Evolutionary conservation across 1,284 basidiomycete species (phyloP), one percentile per base, ranked within the genome.

Genomic region (Marasmius sp.): DNA sequence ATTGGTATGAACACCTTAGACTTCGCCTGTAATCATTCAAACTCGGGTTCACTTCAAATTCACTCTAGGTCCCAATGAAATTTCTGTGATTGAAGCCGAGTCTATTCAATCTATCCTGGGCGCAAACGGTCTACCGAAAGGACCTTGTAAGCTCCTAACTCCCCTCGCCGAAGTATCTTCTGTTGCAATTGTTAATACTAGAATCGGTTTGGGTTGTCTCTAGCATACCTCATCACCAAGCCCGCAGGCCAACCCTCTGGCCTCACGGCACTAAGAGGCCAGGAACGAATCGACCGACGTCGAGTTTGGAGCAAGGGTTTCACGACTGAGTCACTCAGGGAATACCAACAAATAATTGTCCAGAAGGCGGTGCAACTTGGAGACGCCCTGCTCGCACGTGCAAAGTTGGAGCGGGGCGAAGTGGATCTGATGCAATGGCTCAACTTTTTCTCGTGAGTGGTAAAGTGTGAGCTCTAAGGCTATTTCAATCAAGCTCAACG

Each of bases 231-330:
- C n/a, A 8, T 20, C 45, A 14, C n/a, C 16, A 14, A 16, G 9
- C 7, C 20, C 16, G 14, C 16, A 47, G 45, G 45, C 2, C 45
- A 47, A 18, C 45, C 45, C 16, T n/a, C 45, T n/a, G 8, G n/a
- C 2, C 45, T 47, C n/a, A 47, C 20, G 8, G 9, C 2, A 18
- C 16, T 47, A n/a, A 47, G 16, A 8, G 45, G 45, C 6, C 45
- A 71, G 10, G 68, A 77, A 10, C 86, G 87, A 59, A 69, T 78
- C 0, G 74, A 77, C 22, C 76, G 82, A 16, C 77, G 86, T 36
- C 77, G 76, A 59, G 73, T 78, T 3, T 88, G 86, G 85, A 79
- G 79, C 39, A 76, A 77, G 20, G 85, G 77, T 0, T 81, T 87
- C 67, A 79, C 73, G 45, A 69, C 75, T 0, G 68, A 73, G 6